Base-by-base conservation (phyloP, 2,329 filamentous ascomycete species). In the Aphanoascus verrucosus region DNA sequence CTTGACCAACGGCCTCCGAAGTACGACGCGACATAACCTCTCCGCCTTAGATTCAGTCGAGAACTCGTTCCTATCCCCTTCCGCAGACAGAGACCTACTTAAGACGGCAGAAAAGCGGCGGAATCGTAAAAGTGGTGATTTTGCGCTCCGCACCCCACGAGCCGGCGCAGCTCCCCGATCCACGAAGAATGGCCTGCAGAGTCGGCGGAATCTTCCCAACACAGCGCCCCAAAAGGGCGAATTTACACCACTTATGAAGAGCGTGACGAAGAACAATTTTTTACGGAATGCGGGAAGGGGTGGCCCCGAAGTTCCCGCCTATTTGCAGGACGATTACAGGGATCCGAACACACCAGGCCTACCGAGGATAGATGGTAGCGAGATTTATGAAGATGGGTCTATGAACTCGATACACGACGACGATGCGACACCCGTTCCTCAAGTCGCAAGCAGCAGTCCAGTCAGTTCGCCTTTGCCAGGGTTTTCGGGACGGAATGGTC, bases 181-280 rank as follows among this genome's bases (percentile, higher is more conserved):
- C 14, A 62, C 63, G 7, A 65, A 65, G 59, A 69, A 61, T 62
- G 67, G 85, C 17, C 77, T 95, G 41, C 79, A 80, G 57, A 81
- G 86, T 67, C 79, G 82, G 60, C 81, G 81, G 62, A 93, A 88
- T 62, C 75, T 88, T 19, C 85, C 84, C 19, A 74, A 77, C 37
- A 78, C 79, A 58, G 75, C 73, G 14, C 65, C 68, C 4, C 63
- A 63, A 11, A 77, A 74, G 58, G 84, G 83, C 61, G 94, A 98
- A 64, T 98, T 98, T 68, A 98, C 93, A 0, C 93, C 94, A 0
- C 74, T 98, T 61, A 81, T 98, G 66, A 95, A 94, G 69, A 84
- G 81, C 61, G 65, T 77, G 73, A 76, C 90, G 76, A 74, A 88
- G 74, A 78, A 86, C 74, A 73, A 84, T 75, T 69, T 79, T 71